A percentile compares a stretch with the other conserved stretches of the same genome.
phyloP scores from a whole-genome alignment of 768 basidiomycete genomes.

The Pleurotus eryngii region DNA sequence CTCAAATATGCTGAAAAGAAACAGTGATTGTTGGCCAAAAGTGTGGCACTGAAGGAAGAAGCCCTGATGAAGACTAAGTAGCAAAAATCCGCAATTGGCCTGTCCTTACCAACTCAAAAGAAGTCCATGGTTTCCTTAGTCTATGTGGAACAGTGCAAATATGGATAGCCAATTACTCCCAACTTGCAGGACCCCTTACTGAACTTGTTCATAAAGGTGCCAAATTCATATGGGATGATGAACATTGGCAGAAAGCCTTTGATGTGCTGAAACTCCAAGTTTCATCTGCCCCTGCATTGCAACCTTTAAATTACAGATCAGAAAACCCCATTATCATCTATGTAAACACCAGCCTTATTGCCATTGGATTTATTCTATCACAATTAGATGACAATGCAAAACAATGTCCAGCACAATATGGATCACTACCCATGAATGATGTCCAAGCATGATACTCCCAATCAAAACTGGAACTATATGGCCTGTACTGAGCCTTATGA shows the following conservation, averaged over 20 bases:
- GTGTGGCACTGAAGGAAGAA: constrained; percentile 25
- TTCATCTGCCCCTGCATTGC: constrained; percentile 17
- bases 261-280: constrained; percentile 11
- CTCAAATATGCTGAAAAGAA: constrained; percentile 18
- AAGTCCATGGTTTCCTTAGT: constrained; percentile 21
- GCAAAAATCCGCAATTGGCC: constrained; percentile 24
- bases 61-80: constrained; percentile 23
- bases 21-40: constrained; percentile 27
- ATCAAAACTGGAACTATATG: constrained; percentile 29
- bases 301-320: constrained; percentile 28
- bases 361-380: constrained; percentile 26
- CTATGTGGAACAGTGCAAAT: constrained; percentile 19
- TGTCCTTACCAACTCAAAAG: constrained; percentile 5
- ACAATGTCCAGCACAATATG: constrained; percentile 21
- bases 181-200: constrained; percentile 11
- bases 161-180: constrained; percentile 18
- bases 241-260: constrained; percentile 18
- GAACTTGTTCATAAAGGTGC: constrained; percentile 11
- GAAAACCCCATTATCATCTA: constrained; percentile 22
- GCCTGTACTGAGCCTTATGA: constrained; percentile 22
- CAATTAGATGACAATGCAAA: constrained; percentile 24
- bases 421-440: constrained; percentile 28
- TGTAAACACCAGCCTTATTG: constrained; percentile 27
- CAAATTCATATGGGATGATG: constrained; percentile 25
- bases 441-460: constrained; percentile 27